Evolutionary conservation across 805 yeast species (phyloP), one percentile per base, ranked within the genome.

Genomic region (Kluyveromyces nonfermentans): DNA sequence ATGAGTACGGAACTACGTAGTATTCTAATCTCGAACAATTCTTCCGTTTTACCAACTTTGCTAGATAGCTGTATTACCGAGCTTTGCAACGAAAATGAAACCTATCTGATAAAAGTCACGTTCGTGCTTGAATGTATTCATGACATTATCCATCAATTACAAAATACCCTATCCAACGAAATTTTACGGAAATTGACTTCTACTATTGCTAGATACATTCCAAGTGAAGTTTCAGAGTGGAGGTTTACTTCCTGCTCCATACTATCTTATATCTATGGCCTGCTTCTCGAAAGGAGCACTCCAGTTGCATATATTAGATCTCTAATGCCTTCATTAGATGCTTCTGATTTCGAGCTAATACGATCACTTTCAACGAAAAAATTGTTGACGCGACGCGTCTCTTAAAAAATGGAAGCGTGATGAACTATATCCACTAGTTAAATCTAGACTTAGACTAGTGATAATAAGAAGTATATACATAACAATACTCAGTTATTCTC

Each of bases 1-100:
- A 37, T 58, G 17, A 43, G 56, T 19, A 50, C 47, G 28, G 66
- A 62, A 41, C 39, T 57, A 10, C 48, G 62, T 42, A 44, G 47
- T n/a, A 40, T 50, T 4, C 37, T 60, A 21, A 42, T 46, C 9
- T 39, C 41, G 18, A 20, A 19, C 19, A 20, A 18, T 25, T 20
- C 28, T 39, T 15, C 34, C n/a, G n/a, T 17, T 9, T 10, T 19
- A 9, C 31, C 16, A 16, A 12, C 9, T n/a, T 33, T 39, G 22
- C 19, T 39, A n/a, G 42, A 39, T 18, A 39, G 20, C n/a, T 39
- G 42, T 21, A 20, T 39, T 12, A 16, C 17, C 7, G 35, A 10
- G 32, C 34, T 39, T 9, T 16, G 28, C 42, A 17, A 30, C 22
- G 30, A 12, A 12, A 39, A 31, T 17, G 42, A 39, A 30, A 34